These are phyloP conservation scores for Jacaranda copaia DNA, from an alignment of 257 asterid species.

Conservation along the genomic window DNA sequence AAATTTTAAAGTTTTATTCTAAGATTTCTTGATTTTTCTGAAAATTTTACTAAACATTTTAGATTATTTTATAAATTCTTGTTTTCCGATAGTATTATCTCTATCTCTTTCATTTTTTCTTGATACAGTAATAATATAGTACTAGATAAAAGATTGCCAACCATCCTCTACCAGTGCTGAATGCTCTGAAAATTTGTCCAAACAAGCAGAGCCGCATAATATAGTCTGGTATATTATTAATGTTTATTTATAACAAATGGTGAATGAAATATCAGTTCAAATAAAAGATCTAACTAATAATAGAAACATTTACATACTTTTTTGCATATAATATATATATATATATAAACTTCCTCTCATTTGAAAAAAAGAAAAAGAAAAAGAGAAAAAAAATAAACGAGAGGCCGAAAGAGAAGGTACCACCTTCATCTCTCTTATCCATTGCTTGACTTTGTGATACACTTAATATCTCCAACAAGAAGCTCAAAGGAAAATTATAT, in stretches of 20 bases:
- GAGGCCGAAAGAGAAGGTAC: not conserved
- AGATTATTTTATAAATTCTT: too few relatives aligned
- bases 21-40: too few relatives aligned
- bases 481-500: not conserved
- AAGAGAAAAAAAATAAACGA: not conserved
- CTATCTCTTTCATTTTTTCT: too few relatives aligned
- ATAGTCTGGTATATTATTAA: not conserved
- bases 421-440: not conserved
- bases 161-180: constrained; percentile 25
- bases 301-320: not conserved
- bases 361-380: not conserved
- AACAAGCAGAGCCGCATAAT: constrained; percentile 7
- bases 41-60: too few relatives aligned
- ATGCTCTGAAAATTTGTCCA: constrained; percentile 8
- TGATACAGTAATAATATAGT: not conserved
- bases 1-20: too few relatives aligned
- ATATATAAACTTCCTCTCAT: not conserved
- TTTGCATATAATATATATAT: not conserved
- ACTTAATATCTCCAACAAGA: not conserved
- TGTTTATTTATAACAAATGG: too few relatives aligned
- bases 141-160: not conserved
- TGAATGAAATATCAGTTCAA: too few relatives aligned
- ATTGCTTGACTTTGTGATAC: constrained; percentile 11
- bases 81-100: too few relatives aligned
- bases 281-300: not conserved